Evolutionary conservation across 1,284 basidiomycete genomes (phyloP).

Genomic region (Cryptococcus sp.): DNA sequence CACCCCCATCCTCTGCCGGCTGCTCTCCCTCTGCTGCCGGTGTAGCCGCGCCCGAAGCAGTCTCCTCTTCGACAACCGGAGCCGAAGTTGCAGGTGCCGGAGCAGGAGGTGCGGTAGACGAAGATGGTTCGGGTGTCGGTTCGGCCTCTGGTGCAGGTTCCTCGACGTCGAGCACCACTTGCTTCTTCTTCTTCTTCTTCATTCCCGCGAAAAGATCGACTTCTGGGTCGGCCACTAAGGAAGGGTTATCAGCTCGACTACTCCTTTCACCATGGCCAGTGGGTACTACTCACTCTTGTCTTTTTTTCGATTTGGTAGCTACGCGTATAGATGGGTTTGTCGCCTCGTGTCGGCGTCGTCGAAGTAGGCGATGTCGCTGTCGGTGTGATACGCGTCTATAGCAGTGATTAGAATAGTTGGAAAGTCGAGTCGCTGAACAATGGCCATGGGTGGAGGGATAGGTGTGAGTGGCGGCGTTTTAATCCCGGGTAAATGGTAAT

Average conservation of each 20-base stretch:
- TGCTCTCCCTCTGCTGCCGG: conserved; percentile 18
- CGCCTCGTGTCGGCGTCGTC: too few relatives aligned
- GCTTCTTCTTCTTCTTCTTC: conserved; percentile 53
- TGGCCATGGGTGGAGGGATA: not conserved
- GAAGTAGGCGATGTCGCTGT: too few relatives aligned
- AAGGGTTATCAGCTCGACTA: conserved; percentile 4
- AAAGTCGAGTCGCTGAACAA: not conserved
- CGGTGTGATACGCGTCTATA: not conserved
- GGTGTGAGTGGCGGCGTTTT: not conserved
- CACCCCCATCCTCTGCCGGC: conserved; percentile 28
- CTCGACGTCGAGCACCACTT: conserved; percentile 44
- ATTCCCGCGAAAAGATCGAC: conserved; percentile 51
- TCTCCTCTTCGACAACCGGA: conserved; percentile 14
- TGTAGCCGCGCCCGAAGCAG: conserved; percentile 20
- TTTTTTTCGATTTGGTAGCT: too few relatives aligned
- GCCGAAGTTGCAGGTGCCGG: conserved; percentile 17
- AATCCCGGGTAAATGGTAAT: not conserved
- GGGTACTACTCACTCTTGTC: too few relatives aligned
- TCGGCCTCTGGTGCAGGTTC: conserved; percentile 23
- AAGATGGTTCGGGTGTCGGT: conserved; percentile 27
- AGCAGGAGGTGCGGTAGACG: conserved; percentile 27
- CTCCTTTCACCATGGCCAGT: not conserved
- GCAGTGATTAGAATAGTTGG: not conserved
- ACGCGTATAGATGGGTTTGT: too few relatives aligned
- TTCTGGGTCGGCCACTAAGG: conserved; percentile 42